Base-by-base conservation (phyloP, 306 rosid species). In the Albizia julibrissin region DNA sequence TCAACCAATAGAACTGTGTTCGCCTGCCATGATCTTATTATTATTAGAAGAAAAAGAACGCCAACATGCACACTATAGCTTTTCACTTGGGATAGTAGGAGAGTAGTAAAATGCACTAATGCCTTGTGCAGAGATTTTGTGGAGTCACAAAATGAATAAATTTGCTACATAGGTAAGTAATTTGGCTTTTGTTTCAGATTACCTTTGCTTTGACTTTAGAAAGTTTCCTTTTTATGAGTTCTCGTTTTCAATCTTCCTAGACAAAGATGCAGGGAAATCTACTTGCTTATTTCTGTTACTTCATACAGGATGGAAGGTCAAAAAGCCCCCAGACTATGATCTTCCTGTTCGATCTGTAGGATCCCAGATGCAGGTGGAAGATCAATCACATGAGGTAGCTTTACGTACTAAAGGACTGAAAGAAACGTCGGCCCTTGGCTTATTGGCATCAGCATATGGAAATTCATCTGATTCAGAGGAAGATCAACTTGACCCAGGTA, bases 391-490 rank as follows among this genome's bases (percentile, higher is more conserved):
- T 42, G 86, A 84, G 83, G 85, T 34, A 21, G 83, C 81, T 82
- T 82, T 87, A 62, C 80, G 74, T 84, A 39, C 86, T 74, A 90
- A 84, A 76, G 85, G 76, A 84, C 86, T 46, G 15, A 83, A 86
- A 24, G 87, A 82, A 69, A 83, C 87, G 79, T 89, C 98, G 47
- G 99, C 99, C 73, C 98, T 96, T 80, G 92, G 89, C 84, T 89
- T 96, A 84, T 87, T 95, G 81, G 98, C 97, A 79, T 89, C 92
- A 66, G 86, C 91, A 75, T 95, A 95, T 87, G 98, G 97, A 84
- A 88, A 90, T 84, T 89, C 93, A 62, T 95, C 99, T 19, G 99
- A 96, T 85, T 91, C 93, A 5, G 99, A 96, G 85, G 98, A 91
- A 59, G 97, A 93, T 46, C 90, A 83, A 54, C 83, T 43, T 82